Evolutionary conservation across 2,329 filamentous ascomycete species (phyloP), one percentile per base, ranked within the genome.

Genomic region (Penicillium hordei): DNA sequence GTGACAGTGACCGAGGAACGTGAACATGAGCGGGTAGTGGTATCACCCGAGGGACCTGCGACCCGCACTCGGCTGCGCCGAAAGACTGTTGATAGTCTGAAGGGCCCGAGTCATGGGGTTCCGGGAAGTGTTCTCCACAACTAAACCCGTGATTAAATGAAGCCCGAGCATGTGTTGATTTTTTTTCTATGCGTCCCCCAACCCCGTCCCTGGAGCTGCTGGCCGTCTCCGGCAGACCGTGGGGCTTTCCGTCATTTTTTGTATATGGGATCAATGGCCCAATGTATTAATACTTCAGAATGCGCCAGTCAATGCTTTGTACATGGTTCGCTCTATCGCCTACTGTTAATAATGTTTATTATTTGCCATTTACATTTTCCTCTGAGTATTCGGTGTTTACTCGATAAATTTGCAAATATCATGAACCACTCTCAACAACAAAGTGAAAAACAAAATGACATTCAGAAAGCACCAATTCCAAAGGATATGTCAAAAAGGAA

Each of bases 61-160:
- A 60, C 68, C 10, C 69, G 69, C 39, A 71, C 70, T 49, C 72
- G 72, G 17, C 64, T 76, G 43, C 73, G 73, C 44, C 70, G 72
- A 53, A 76, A 74, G 61, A 75, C 75, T 19, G 66, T 72, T 19
- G 74, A 76, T 34, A 68, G 68, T 40, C 64, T 75, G 15, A 75
- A 71, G 55, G 67, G 70, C 21, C 66, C 70, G 19, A 74, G 70
- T 38, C 75, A 77, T 54, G 71, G 73, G 5, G 72, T 77, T 31
- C 69, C 73, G 34, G 71, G 74, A 54, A 76, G 73, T 60, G 75
- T 77, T 46, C 68, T 75, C n/a, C 75, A 76, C 61, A 70, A 70
- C 38, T 67, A 49, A 66, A 57, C 31, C 42, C 38, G n/a, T 55
- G 52, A 62, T 60, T 58, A 61, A 55, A 48, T 52, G 52, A 55